Percentiles rank a stretch among this genome's conserved stretches.
These are phyloP conservation scores for Zizania palustris DNA, from an alignment of 202 grass and related monocot species.

Conservation along the genomic window DNA sequence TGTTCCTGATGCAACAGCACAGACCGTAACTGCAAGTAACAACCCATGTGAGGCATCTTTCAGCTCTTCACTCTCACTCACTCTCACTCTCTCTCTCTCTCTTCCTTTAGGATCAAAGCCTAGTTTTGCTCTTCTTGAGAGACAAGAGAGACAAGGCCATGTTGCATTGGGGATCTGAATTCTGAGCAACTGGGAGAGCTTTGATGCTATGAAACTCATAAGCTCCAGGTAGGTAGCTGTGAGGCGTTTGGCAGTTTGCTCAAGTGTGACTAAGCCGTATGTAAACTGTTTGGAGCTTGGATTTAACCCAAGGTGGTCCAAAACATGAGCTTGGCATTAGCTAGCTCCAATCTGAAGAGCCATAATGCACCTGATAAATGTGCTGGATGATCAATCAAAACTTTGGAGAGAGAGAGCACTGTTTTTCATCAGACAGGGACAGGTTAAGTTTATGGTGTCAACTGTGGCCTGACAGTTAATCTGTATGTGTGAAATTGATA, in stretches of 20 bases:
- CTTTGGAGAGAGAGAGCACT: background rate
- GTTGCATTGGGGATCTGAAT: constrained; percentile 27
- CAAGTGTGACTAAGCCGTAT: too few relatives aligned
- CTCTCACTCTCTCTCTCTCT: too few relatives aligned
- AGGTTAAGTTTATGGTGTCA: constrained; percentile 13
- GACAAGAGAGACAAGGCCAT: constrained; percentile 11
- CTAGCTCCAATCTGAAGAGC: background rate
- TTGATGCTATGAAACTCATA: background rate
- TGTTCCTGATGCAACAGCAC: constrained; percentile 41
- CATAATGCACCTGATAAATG: background rate
- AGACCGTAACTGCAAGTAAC: constrained; percentile 54
- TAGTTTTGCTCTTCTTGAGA: constrained; percentile 24
- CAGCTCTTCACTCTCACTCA: background rate
- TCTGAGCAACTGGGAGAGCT: constrained; percentile 26
- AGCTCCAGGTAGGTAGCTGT: too few relatives aligned
- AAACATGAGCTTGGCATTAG: background rate
- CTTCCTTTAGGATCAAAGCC: background rate
- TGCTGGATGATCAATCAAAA: too few relatives aligned
- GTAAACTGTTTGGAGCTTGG: background rate
- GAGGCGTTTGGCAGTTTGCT: too few relatives aligned
- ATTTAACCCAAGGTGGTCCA: background rate
- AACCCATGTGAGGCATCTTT: constrained; percentile 53
- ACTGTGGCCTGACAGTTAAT: constrained; percentile 12
- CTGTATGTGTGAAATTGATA: constrained; percentile 14
- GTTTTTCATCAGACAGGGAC: constrained; percentile 8